Percentiles rank a stretch among this genome's conserved stretches.
These are phyloP conservation scores for Phyllosticta citribraziliensis DNA, from an alignment of 2,329 filamentous ascomycete species.

Conservation along the genomic window DNA sequence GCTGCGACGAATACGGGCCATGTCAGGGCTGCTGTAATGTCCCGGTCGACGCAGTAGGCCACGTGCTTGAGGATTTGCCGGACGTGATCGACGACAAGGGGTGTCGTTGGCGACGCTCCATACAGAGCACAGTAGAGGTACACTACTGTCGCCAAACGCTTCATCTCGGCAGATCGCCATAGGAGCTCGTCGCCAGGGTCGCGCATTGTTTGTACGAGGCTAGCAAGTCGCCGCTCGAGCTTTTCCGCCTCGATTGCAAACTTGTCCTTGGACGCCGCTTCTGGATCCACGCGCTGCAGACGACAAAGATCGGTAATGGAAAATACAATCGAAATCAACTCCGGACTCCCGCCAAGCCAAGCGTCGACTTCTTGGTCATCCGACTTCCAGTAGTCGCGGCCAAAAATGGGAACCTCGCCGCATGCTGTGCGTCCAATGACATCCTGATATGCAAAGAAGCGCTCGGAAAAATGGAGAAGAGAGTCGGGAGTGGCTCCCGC, in stretches of 20 bases:
- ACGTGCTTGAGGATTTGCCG: slow-evolving; percentile 27
- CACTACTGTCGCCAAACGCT: slow-evolving; percentile 34
- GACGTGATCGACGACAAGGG: slow-evolving; percentile 18
- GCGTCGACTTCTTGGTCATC: slow-evolving; percentile 30
- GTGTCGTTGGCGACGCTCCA: slow-evolving; percentile 32
- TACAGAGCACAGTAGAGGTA: slow-evolving; percentile 39
- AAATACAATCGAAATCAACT: slow-evolving; percentile 38
- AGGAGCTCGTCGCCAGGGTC: slow-evolving; percentile 25
- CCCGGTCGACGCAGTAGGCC: slow-evolving; percentile 24
- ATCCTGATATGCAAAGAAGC: slow-evolving; percentile 44
- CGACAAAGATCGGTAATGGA: slow-evolving; percentile 39
- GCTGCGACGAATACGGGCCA: slow-evolving; percentile 37
- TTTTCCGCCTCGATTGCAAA: slow-evolving; percentile 26
- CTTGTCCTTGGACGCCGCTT: slow-evolving; percentile 14
- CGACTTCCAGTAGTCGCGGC: slow-evolving; percentile 37
- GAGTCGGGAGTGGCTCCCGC: slow-evolving; percentile 12
- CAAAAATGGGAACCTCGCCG: slow-evolving; percentile 38
- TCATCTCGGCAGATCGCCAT: slow-evolving; percentile 31
- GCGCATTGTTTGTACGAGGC: slow-evolving; percentile 25
- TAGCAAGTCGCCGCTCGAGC: slow-evolving; percentile 25
- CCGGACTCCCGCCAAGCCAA: slow-evolving; percentile 42
- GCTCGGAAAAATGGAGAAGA: slow-evolving; percentile 30
- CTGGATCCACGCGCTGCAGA: slow-evolving; percentile 19
- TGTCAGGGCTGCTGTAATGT: slow-evolving; percentile 26
- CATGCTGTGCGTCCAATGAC: slow-evolving; percentile 43